Evolutionary conservation across 352 stramenopile genomes (phyloP), one percentile per base, ranked within the genome.

Genomic region (Globisporangium solare): DNA sequence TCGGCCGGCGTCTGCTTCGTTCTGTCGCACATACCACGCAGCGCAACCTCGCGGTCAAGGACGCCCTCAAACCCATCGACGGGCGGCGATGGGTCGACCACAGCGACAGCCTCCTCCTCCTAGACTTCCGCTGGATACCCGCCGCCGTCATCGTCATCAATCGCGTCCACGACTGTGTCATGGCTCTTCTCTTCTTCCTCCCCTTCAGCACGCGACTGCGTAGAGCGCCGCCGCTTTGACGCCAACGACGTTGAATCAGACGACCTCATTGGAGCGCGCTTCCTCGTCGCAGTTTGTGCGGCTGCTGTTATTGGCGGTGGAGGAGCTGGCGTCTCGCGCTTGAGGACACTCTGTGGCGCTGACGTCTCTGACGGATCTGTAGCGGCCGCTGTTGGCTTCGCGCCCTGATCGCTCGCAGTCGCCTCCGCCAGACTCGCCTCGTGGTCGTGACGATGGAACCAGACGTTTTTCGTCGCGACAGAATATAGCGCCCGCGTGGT

Each of bases 381-480:
- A 35, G 5, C 10, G 10, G 27, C 7, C 27, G 10, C 7, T 35
- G 5, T 35, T n/a, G 51, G 27, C 27, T 11, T 49, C 4, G 40
- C 20, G 15, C 22, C 20, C 18, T 48, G 49, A 2, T 48, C 57
- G 0, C 57, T 51, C 8, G 63, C 45, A 3, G 46, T 58, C 27
- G 60, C 49, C 18, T 58, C 50, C 20, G n/a, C 53, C 12, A 35
- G 32, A 37, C 13, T 35, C 27, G 10, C 27, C 27, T 35, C 27
- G 6, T 35, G 5, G 27, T 10, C 37, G 14, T 37, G 51, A 12
- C 48, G 55, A 49, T 74, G 64, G 63, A 88, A 78, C 76, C 74
- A 91, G 11, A 89, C 24, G 15, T 76, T 67, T 56, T 83, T 80
- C 20, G 76, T 88, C 48, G 85, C 79, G 3, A 91, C 75, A 3